phyloP scores from a whole-genome alignment of 2,329 filamentous ascomycete species.

The Raffaelea arxii region DNA sequence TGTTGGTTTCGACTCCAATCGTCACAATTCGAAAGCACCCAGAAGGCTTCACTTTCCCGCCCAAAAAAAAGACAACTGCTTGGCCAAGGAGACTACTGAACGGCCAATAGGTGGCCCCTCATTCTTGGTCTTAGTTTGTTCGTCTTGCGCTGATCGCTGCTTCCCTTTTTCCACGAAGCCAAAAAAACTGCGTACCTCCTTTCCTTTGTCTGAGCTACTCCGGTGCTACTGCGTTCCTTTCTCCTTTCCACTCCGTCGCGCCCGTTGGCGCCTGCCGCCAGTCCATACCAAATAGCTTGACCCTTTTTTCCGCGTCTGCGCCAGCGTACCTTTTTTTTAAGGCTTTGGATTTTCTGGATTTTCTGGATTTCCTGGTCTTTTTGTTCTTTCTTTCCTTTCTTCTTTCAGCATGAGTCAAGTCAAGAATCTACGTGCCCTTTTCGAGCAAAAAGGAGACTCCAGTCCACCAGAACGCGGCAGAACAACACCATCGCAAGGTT shows the following conservation, averaged over 20 bases:
- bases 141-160: background rate
- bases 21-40: no score
- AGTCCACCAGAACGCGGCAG: constrained; percentile 61
- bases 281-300: background rate
- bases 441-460: constrained; percentile 60
- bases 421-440: constrained; percentile 69
- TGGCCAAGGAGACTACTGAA: no score
- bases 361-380: no score
- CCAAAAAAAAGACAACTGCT: no score
- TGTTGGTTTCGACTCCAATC: no score
- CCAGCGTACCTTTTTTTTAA: constrained; percentile 10
- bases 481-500: constrained; percentile 37
- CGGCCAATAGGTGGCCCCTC: background rate
- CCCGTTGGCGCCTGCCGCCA: constrained; percentile 9
- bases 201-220: background rate
- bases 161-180: no score
- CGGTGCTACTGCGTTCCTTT: background rate
- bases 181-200: background rate
- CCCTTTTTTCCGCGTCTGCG: background rate
- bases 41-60: no score
- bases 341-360: no score
- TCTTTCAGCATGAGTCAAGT: constrained; percentile 55
- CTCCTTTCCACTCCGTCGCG: background rate
- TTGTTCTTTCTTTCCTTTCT: no score
- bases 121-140: background rate